phyloP scores from a whole-genome alignment of 1,139 yeast genomes.

The Tardiomyces blankii region DNA sequence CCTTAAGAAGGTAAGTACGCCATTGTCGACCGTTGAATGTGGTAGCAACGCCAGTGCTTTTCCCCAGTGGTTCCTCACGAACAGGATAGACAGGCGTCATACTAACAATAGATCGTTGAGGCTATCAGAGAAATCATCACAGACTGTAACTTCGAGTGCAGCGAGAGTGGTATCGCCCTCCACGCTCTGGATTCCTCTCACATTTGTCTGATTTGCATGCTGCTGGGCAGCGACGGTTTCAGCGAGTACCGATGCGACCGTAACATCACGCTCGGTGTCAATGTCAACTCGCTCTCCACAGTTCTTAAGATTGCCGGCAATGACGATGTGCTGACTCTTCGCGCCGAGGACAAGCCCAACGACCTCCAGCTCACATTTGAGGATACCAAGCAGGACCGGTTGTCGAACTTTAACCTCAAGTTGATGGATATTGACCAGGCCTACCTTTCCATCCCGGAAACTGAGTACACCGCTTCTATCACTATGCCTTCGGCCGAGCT shows the following conservation, averaged over 20 bases:
- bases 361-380: conserved; percentile 74
- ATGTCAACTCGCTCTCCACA: conserved; percentile 74
- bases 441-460: conserved; percentile 85
- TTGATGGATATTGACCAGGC: conserved; percentile 96
- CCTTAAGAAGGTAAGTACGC: conserved; percentile 52
- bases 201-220: conserved; percentile 80
- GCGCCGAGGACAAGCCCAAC: conserved; percentile 91
- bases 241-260: conserved; percentile 92
- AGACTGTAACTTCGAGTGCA: conserved; percentile 92
- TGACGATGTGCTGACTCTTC: conserved; percentile 75
- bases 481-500: conserved; percentile 84
- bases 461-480: conserved; percentile 80
- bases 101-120: conserved; percentile 48
- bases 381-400: conserved; percentile 81
- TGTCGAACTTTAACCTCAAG: conserved; percentile 84
- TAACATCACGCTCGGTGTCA: conserved; percentile 85
- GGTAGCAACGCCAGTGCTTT: neutral
- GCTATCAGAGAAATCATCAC: conserved; percentile 90
- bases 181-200: conserved; percentile 98
- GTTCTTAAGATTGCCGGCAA: conserved; percentile 87
- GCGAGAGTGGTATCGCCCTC: conserved; percentile 87
- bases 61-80: too few species aligned
- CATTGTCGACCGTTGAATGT: neutral
- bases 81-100: too few species aligned
- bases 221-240: conserved; percentile 87